These are phyloP conservation scores for Tephrocybe sp. DNA, from an alignment of 768 basidiomycete species.

Conservation along the genomic window DNA sequence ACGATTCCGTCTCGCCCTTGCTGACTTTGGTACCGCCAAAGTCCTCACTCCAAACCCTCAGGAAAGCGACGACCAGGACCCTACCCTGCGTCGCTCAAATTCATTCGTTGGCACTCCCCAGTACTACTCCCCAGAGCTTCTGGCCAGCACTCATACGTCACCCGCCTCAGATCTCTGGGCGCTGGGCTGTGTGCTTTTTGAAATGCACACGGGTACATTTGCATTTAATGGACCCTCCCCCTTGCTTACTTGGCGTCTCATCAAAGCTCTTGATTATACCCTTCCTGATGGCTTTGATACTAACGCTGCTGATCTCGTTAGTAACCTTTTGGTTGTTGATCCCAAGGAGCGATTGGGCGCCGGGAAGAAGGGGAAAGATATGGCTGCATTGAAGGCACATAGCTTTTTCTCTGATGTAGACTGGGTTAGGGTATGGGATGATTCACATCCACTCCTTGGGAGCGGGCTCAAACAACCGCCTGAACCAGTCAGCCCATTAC, in stretches of 20 bases:
- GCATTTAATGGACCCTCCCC: constrained; percentile 91
- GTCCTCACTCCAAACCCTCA: constrained; percentile 55
- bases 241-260: constrained; percentile 93
- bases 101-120: constrained; percentile 91
- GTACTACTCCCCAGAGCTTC: constrained; percentile 85
- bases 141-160: constrained; percentile 54
- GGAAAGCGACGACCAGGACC: constrained; percentile 20
- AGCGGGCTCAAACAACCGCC: constrained; percentile 38
- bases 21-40: constrained; percentile 95
- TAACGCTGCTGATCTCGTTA: constrained; percentile 77
- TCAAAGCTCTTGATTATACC: constrained; percentile 82
- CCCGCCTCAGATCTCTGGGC: constrained; percentile 85
- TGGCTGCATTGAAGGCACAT: constrained; percentile 47
- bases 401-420: constrained; percentile 56
- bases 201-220: constrained; percentile 88
- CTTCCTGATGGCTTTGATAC: constrained; percentile 86
- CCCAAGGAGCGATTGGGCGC: constrained; percentile 61
- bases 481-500: constrained; percentile 3
- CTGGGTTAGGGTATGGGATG: constrained; percentile 68
- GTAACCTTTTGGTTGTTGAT: constrained; percentile 68
- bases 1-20: constrained; percentile 86
- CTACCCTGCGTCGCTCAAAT: constrained; percentile 33
- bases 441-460: constrained; percentile 54
- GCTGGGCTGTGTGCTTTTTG: constrained; percentile 89
- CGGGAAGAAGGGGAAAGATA: constrained; percentile 36